Base-by-base conservation (phyloP, 169 alveolate species). In the Blepharisma undulans region DNA sequence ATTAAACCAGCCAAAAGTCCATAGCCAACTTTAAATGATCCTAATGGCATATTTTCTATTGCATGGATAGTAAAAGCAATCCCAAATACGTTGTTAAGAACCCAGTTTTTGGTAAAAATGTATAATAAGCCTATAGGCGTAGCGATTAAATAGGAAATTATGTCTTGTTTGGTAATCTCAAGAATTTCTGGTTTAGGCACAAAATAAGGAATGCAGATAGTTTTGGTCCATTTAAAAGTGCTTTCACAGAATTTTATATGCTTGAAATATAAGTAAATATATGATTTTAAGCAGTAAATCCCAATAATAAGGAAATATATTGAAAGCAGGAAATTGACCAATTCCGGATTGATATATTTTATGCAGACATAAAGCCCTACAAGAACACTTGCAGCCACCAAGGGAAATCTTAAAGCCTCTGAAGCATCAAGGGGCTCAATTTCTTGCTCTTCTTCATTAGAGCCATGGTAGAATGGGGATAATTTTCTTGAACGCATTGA, bases 391-490 rank as follows among this genome's bases (percentile, higher is more conserved):
- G 98, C 95, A 61, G 98, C 99, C 85, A 97, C 91, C 25, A 97
- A 78, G 16, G 99, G 99, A 95, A 97, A 98, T 82, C 95, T 89
- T 89, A 93, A 87, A 27, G 99, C 98, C 88, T 98, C 99, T 72
- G 94, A 96, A 48, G 95, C 90, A 71, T 95, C 92, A 95, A 97
- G 92, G 48, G 97, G 92, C 88, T 97, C 98, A 29, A 95, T 92
- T 27, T 94, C 95, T 82, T 92, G 95, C 25, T 96, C 93, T 22
- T 91, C 97, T 89, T 95, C 97, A 32, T 78, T 36, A 25, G 29
- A 25, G 6, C 48, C 76, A 21, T 32, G 25, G 71, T 22, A 82
- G 22, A 33, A 82, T 25, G 89, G 89, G 34, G 76, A 32, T 22
- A 82, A 33, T 30, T 82, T 82, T 72, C 89, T 82, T 36, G 89